phyloP scores from a whole-genome alignment of 805 yeast species.

The Cyberlindnera suaveolens region DNA sequence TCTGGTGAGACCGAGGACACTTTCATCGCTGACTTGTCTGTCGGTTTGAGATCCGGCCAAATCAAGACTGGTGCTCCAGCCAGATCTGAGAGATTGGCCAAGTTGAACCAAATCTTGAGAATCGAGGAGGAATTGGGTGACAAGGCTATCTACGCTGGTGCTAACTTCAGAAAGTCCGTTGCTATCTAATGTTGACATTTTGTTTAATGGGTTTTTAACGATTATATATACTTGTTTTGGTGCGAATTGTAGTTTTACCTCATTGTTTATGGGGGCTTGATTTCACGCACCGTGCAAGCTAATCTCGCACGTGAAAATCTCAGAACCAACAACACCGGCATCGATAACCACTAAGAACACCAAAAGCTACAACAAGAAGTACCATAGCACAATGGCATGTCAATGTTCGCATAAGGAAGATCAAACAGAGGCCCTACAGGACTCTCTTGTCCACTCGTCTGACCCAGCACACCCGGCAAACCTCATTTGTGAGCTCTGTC shows the following conservation, averaged over 20 bases:
- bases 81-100: constrained; percentile 99
- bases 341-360: no score
- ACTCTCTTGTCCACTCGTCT: constrained; percentile 16
- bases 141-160: constrained; percentile 95
- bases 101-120: constrained; percentile 96
- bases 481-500: constrained; percentile 76
- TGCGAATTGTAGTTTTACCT: no score
- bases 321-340: no score
- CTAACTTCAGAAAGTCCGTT: constrained; percentile 61
- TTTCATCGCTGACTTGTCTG: constrained; percentile 94
- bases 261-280: no score
- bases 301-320: not conserved
- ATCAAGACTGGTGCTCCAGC: constrained; percentile 99
- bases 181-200: constrained; percentile 20
- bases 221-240: no score
- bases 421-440: constrained; percentile 6
- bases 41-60: constrained; percentile 98
- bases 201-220: no score
- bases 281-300: no score
- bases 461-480: constrained; percentile 57
- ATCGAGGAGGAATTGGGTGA: constrained; percentile 98
- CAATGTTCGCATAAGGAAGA: constrained; percentile 2
- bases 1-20: constrained; percentile 99
- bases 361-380: not conserved
- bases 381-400: constrained; percentile 3